A percentile compares a stretch with the other conserved stretches of the same genome.
These are phyloP conservation scores for Tetraselmis striata DNA, from an alignment of 139 green algal species.

Conservation along the genomic window DNA sequence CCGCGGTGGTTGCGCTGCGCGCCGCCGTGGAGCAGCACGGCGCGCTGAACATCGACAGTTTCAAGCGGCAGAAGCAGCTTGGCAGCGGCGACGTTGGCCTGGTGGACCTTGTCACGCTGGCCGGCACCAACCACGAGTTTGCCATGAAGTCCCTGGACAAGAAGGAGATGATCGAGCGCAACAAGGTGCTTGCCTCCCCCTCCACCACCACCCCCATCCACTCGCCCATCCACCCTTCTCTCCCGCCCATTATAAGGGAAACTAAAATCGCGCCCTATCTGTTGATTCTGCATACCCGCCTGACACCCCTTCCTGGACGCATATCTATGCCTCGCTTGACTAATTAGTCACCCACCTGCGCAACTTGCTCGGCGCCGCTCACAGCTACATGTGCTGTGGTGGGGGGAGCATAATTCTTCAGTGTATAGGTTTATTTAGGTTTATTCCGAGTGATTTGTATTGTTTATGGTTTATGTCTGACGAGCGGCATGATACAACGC, in stretches of 20 bases:
- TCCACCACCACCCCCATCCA: no score
- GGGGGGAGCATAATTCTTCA: no score
- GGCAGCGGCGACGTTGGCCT: constrained; percentile 81
- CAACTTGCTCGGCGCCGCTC: no score
- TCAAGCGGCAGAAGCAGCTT: constrained; percentile 80
- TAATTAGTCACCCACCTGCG: no score
- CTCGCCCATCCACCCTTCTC: no score
- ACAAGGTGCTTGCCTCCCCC: no score
- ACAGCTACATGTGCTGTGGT: no score
- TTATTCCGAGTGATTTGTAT: no score
- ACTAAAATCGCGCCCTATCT: background rate
- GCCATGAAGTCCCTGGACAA: constrained; percentile 96
- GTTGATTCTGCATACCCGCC: background rate
- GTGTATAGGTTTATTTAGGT: no score
- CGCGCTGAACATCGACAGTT: constrained; percentile 74
- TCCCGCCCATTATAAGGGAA: background rate
- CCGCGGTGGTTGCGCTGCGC: constrained; percentile 19
- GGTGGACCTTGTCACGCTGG: constrained; percentile 89
- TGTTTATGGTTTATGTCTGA: no score
- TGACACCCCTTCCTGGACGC: background rate
- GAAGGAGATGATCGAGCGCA: constrained; percentile 93
- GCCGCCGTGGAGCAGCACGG: constrained; percentile 40
- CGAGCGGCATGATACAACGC: no score
- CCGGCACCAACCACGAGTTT: constrained; percentile 45
- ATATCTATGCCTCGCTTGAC: no score